phyloP scores from a whole-genome alignment of 768 basidiomycete species.

The Lactarius tabidus region DNA sequence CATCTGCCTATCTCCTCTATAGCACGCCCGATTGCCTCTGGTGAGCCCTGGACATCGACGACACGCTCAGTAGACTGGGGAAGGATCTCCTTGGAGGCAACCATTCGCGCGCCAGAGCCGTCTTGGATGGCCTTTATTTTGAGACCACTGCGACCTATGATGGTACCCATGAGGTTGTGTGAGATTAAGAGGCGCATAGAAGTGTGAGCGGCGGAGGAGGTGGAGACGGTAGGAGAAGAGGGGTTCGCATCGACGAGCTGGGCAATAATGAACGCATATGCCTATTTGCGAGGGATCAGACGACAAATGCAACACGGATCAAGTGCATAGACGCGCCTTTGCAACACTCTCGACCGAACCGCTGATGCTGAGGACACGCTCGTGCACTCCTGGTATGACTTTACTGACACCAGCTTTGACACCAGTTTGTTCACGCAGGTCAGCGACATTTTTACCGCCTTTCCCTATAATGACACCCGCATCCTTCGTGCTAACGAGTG shows the following conservation, averaged over 20 bases:
- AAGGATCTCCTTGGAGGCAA: conserved; percentile 98
- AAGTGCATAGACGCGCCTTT: conserved; percentile 50
- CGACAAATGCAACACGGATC: conserved; percentile 23
- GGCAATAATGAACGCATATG: conserved; percentile 90
- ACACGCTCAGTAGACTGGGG: conserved; percentile 99
- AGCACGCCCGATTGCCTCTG: conserved; percentile 89
- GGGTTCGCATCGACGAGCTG: conserved; percentile 84
- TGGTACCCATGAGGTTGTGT: conserved; percentile 98
- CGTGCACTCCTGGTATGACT: conserved; percentile 95
- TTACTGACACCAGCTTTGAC: conserved; percentile 99
- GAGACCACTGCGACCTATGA: conserved; percentile 92
- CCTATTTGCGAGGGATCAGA: conserved; percentile 43
- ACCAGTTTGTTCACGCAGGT: conserved; percentile 90
- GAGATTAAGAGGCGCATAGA: conserved; percentile 97
- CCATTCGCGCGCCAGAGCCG: conserved; percentile 93
- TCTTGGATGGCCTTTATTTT: conserved; percentile 99
- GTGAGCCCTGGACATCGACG: conserved; percentile 93
- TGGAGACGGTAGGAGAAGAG: conserved; percentile 65
- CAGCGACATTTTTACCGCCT: conserved; percentile 95
- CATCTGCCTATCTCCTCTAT: conserved; percentile 96
- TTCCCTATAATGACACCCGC: conserved; percentile 97
- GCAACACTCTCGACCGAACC: conserved; percentile 91
- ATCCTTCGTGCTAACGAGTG: conserved; percentile 95
- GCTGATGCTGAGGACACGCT: conserved; percentile 92
- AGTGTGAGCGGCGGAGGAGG: conserved; percentile 60